phyloP scores from a whole-genome alignment of 2,329 filamentous ascomycete genomes.

The Penicillium paneum region DNA sequence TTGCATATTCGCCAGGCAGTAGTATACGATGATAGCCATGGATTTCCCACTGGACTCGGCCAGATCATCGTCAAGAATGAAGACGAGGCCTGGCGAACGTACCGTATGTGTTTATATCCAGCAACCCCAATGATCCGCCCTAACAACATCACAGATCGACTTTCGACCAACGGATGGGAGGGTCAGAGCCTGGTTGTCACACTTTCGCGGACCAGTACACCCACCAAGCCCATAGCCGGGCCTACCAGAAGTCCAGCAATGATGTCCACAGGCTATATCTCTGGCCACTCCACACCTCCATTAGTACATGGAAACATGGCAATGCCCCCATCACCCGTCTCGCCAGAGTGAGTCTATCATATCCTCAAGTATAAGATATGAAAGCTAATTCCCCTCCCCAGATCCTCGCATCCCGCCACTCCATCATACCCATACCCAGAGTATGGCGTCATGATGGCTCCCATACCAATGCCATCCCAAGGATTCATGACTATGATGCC shows the following conservation, averaged over 20 bases:
- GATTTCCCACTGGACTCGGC: constrained; percentile 42
- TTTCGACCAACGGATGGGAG: constrained; percentile 44
- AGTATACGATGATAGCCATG: constrained; percentile 44
- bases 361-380: neutral
- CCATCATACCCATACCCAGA: constrained; percentile 27
- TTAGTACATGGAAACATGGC: constrained; percentile 27
- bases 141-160: constrained; percentile 34
- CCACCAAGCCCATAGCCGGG: constrained; percentile 42
- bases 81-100: constrained; percentile 45
- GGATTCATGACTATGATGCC: constrained; percentile 30
- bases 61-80: constrained; percentile 47
- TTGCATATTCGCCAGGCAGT: constrained; percentile 45
- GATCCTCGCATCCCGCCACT: constrained; percentile 21
- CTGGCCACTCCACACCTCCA: constrained; percentile 36
- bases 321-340: constrained; percentile 35
- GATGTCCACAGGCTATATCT: constrained; percentile 26
- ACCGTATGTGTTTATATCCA: constrained; percentile 29
- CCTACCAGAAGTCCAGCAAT: constrained; percentile 40
- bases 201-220: constrained; percentile 39
- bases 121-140: neutral
- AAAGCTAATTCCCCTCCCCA: constrained; percentile 5
- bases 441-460: constrained; percentile 25
- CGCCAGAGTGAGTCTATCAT: constrained; percentile 34
- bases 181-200: constrained; percentile 44
- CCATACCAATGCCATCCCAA: constrained; percentile 18